Evolutionary conservation across 108 stramenopile genomes (phyloP), one percentile per base, ranked within the genome.

Genomic region (Nitzschia palea): DNA sequence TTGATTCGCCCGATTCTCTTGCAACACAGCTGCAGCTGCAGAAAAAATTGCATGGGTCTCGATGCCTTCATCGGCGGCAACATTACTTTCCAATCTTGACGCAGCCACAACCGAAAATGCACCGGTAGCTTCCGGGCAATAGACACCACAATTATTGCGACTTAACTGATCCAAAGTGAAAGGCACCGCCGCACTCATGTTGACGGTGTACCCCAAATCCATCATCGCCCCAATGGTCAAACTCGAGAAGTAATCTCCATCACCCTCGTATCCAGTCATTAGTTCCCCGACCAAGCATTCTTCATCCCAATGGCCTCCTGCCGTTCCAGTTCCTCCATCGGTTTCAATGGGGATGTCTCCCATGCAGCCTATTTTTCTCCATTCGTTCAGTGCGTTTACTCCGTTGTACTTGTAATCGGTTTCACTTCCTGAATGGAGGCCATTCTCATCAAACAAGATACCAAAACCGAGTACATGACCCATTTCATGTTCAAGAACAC

Each of bases 381-480:
- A 52, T 52, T 52, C 25, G 1, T 22, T 26, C 51, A 52, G 3
- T 52, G 25, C 51, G 23, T 52, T 26, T 17, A 26, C 14, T 1
- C 51, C 51, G 23, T 14, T 26, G 25, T 52, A 52, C 2, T 52
- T 2, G 51, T 26, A 23, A 17, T 22, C 51, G 2, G 25, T 26
- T 14, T 6, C 51, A 14, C 12, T 12, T 2, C 27, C 51, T 22
- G 2, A 26, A 1, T 23, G 25, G 14, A 52, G 25, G 14, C 20
- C 12, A 22, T 25, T 25, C 14, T 52, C 25, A 12, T 26, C 14
- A 26, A 26, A 22, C 14, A 14, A 22, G 14, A 1, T 26, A 1
- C 51, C 51, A 23, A 52, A 52, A 26, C 51, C 51, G 27, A 52
- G 51, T 14, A 52, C 51, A 26, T 52, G 51, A 26, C 20, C 51